Base-by-base conservation (phyloP, 169 alveolate genomes). In the Cytauxzoon felis region DNA sequence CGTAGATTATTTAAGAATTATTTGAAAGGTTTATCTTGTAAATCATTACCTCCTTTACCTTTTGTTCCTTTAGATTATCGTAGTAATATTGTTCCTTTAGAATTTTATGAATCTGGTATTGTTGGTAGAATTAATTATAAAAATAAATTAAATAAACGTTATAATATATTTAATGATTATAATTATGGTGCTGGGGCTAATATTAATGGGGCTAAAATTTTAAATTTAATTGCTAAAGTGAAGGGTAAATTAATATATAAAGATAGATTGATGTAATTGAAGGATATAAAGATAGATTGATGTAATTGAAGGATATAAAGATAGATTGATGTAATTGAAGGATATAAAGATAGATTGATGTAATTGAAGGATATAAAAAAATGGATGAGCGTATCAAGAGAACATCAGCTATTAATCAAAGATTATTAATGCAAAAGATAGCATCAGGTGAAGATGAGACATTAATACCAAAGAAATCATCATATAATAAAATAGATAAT, bases 21-120 rank as follows among this genome's bases (percentile, higher is more conserved):
- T 41, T 3, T 38, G 16, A 73, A 65, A 53, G 84, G 84, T n/a
- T 47, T 73, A 23, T 45, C 38, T 8, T 3, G 52, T 13, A 33
- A 63, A 29, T 29, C 13, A 24, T 26, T 64, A 26, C 84, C 84
- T 5, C 0, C 6, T 5, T 65, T 73, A 27, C 84, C 84, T 7
- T 73, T 57, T 58, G 78, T 73, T 27, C 84, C 84, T 23, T 49
- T 36, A 11, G 57, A 45, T n/a, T 42, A 48, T 26, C 30, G 84
- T 32, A 73, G 79, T 54, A 59, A 62, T 38, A 63, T 64, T 41
- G 72, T 48, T 6, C 69, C 78, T 47, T 34, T 38, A 9, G 64
- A 61, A 3, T 45, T 59, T 57, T 73, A 73, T 33, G 40, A 43
- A 3, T 34, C 27, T 11, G 78, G 78, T 16, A 56, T 41, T 13